These are phyloP conservation scores for Mycosphaerella sp. DNA, from an alignment of 2,329 filamentous ascomycete species.

Conservation along the genomic window DNA sequence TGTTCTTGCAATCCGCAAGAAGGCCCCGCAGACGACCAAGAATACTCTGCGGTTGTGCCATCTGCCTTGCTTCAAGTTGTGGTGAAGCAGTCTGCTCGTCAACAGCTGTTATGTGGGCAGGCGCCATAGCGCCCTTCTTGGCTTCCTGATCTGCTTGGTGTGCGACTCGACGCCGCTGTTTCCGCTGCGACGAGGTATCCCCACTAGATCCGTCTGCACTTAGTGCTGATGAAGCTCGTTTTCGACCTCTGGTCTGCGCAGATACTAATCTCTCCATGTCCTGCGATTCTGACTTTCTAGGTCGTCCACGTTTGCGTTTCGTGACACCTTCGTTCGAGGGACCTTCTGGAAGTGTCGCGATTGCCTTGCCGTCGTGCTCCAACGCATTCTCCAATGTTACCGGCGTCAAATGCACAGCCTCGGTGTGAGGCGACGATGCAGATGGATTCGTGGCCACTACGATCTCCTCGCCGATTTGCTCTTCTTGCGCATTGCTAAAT, in stretches of 20 bases:
- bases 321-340: not conserved
- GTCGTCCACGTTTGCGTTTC: conserved; percentile 27
- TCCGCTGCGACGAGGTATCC: conserved; percentile 1
- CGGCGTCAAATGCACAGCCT: not conserved
- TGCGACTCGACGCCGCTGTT: conserved; percentile 19
- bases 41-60: conserved; percentile 45
- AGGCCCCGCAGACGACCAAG: conserved; percentile 50
- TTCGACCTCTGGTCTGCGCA: conserved; percentile 14
- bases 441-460: conserved; percentile 28
- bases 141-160: not conserved
- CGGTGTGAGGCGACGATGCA: conserved; percentile 8
- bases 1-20: conserved; percentile 53
- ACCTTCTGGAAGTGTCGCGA: not conserved
- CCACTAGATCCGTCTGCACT: conserved; percentile 8
- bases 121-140: not conserved
- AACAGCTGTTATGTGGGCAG: not conserved
- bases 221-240: conserved; percentile 28
- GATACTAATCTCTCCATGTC: conserved; percentile 6
- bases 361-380: conserved; percentile 7
- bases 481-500: conserved; percentile 25
- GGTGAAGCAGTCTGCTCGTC: conserved; percentile 1
- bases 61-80: conserved; percentile 24
- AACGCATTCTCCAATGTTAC: conserved; percentile 1
- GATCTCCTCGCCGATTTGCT: conserved; percentile 38
- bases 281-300: conserved; percentile 22